A percentile compares a stretch with the other conserved stretches of the same genome.
Conservation (phyloP, 345 rosid genomes). For the Reutealis trisperma region DNA sequence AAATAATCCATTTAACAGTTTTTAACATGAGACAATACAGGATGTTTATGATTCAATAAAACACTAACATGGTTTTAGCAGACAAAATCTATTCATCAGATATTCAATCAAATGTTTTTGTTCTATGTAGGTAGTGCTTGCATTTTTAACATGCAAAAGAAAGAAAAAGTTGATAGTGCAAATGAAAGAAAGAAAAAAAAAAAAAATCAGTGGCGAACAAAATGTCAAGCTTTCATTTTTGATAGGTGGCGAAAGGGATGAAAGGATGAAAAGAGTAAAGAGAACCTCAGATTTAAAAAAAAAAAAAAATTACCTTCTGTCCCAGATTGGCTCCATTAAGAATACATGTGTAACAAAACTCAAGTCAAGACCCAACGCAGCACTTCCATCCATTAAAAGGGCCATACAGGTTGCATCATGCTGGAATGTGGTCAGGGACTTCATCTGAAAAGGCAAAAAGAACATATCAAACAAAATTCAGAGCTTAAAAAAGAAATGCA, state of each 20-base stretch:
- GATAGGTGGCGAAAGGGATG: not conserved
- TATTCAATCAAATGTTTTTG: not conserved
- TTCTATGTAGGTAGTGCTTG: not conserved
- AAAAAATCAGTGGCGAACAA: not conserved
- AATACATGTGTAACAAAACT: constrained; percentile 89
- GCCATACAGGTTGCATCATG: constrained; percentile 72
- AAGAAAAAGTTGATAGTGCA: not conserved
- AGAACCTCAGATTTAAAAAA: not conserved
- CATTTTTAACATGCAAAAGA: not conserved
- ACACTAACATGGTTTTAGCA: not conserved
- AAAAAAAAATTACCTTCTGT: constrained; percentile 61
- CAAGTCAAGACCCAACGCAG: constrained; percentile 94
- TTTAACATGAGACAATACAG: no score
- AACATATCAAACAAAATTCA: not conserved
- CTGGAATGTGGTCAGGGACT: constrained; percentile 66
- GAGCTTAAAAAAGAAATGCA: not conserved
- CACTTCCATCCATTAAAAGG: constrained; percentile 96
- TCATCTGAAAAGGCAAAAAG: constrained; percentile 50
- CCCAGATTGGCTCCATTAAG: constrained; percentile 98
- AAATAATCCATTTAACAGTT: not conserved
- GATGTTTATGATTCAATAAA: not conserved
- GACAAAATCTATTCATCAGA: not conserved
- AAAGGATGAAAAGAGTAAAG: not conserved
- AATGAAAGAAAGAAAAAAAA: no score
- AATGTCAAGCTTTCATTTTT: not conserved